phyloP scores from a whole-genome alignment of 768 basidiomycete genomes.

The Suillus placidus region DNA sequence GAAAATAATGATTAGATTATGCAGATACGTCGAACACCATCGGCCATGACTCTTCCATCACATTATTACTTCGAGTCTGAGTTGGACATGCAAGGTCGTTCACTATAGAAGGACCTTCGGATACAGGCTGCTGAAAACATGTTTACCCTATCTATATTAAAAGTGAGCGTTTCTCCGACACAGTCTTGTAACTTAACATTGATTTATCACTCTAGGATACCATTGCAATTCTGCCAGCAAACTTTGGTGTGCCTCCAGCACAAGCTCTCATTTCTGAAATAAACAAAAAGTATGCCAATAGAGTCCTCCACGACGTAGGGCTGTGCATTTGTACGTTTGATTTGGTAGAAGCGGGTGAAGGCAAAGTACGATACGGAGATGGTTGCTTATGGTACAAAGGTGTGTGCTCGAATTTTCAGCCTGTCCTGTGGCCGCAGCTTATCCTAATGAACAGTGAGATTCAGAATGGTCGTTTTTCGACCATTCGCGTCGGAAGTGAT shows the following conservation, averaged over 20 bases:
- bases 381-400: conserved; percentile 95
- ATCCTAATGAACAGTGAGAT: conserved; percentile 59
- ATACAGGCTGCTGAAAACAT: conserved; percentile 27
- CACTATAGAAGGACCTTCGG: neutral
- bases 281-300: conserved; percentile 96
- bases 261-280: conserved; percentile 83
- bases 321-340: conserved; percentile 92
- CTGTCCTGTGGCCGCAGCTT: neutral
- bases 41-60: neutral
- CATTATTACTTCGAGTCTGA: neutral
- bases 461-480: conserved; percentile 88
- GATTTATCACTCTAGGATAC: conserved; percentile 65
- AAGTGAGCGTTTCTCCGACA: conserved; percentile 25
- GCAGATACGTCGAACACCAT: conserved; percentile 2
- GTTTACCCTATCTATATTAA: conserved; percentile 52
- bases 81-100: neutral
- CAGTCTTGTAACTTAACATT: neutral
- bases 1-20: conserved; percentile 6
- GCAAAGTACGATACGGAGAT: conserved; percentile 93
- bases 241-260: conserved; percentile 77
- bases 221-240: conserved; percentile 83
- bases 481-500: conserved; percentile 92
- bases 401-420: conserved; percentile 35
- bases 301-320: conserved; percentile 87
- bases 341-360: conserved; percentile 82